Evolutionary conservation across 192 early-diverging fungal genomes (phyloP), one percentile per base, ranked within the genome.

Genomic region (Dimargaris cristalligena): DNA sequence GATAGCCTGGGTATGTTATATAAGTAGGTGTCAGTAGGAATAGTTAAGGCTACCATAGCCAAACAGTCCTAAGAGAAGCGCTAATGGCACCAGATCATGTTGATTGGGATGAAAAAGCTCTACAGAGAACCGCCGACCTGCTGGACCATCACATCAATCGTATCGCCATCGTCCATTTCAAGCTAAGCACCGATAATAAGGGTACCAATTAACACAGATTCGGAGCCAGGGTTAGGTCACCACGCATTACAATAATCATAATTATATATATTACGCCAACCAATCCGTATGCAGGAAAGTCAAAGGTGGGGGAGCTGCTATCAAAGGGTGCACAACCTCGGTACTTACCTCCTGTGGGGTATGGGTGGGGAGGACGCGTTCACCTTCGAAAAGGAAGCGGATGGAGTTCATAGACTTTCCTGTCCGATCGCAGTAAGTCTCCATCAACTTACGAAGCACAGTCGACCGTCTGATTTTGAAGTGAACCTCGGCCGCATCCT

Each of bases 381-480:
- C 74, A 35, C 94, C 94, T 67, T 97, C 92, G 34, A 88, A 88
- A 44, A 92, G 64, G 71, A 97, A 97, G 26, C 91, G 84, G n/a
- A 94, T 82, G 4, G 90, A 86, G 47, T 70, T 71, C 29, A 72
- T 66, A 18, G 80, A 67, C 73, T 94, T 79, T 58, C 91, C 91
- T 52, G 89, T 85, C 47, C 92, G 85, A 13, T 81, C 75, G 62
- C 88, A 84, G 62, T 92, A 97, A 10, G 94, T 90, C 52, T 92
- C 88, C 89, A 97, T 93, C 54, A 97, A 71, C 62, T 94, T 93
- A 54, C 83, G 81, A 26, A 97, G 78, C 60, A 83, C 88, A 30
- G 94, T 95, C 11, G 81, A 75, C 34, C 86, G 80, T 73, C 95
- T 97, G 71, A 97, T 97, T 74, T 94, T 97, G 76, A 97, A 97